Conservation (phyloP, 352 stramenopile genomes). For the Phytophthora colocasiae region DNA sequence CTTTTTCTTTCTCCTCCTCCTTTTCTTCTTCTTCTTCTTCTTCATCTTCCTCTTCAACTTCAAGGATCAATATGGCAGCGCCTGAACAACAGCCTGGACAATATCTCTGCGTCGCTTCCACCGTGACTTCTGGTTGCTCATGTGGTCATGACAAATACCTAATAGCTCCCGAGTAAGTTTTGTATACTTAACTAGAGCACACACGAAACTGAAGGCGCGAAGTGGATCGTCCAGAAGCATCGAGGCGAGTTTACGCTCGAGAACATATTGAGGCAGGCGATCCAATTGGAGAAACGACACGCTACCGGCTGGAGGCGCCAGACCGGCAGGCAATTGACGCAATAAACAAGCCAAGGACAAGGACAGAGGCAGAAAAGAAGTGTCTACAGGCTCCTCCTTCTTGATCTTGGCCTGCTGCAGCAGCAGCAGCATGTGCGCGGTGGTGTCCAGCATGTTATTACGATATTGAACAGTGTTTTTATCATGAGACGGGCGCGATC, state of each 20-base stretch:
- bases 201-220: slow-evolving; percentile 42
- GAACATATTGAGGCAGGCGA: slow-evolving; percentile 33
- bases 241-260: slow-evolving; percentile 43
- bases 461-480: no score
- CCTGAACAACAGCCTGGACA: slow-evolving; percentile 33
- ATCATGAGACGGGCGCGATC: no score
- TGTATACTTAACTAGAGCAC: slow-evolving; percentile 47
- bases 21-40: slow-evolving; percentile 1
- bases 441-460: slow-evolving; percentile 46
- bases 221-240: slow-evolving; percentile 36
- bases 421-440: slow-evolving; percentile 57
- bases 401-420: slow-evolving; percentile 58
- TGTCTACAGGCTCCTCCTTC: slow-evolving; percentile 44
- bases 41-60: slow-evolving; percentile 3
- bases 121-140: slow-evolving; percentile 36
- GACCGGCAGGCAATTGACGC: slow-evolving; percentile 47
- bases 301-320: slow-evolving; percentile 43
- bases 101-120: slow-evolving; percentile 46
- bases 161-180: slow-evolving; percentile 52
- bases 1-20: slow-evolving; percentile 4
- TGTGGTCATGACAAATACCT: slow-evolving; percentile 48
- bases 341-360: slow-evolving; percentile 54
- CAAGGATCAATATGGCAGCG: slow-evolving; percentile 18
- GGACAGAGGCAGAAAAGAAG: slow-evolving; percentile 62
- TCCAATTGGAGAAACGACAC: slow-evolving; percentile 58